Evolutionary conservation across 371 early-diverging fungal genomes (phyloP), one percentile per base, ranked within the genome.

Genomic region (Mortierella sp.): DNA sequence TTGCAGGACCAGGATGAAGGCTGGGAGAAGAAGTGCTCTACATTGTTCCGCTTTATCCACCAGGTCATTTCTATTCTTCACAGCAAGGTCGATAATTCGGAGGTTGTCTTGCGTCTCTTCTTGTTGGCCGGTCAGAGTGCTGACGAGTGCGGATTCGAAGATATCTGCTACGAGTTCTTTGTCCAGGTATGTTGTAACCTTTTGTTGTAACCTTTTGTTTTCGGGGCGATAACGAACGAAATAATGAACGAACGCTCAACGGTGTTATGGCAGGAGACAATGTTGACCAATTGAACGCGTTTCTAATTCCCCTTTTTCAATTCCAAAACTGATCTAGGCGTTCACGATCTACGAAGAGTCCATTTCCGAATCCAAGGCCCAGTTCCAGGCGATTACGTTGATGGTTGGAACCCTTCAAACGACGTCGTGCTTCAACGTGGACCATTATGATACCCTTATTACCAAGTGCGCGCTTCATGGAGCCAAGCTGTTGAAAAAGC

Each of bases 331-430:
- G 95, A 81, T 90, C 93, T 79, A 97, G 90, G 98, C 98, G 13
- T 94, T 98, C 69, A 95, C 96, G 1, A 91, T 97, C 51, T 98
- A 97, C 87, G 98, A 98, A 87, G 97, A 98, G 82, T 91, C 93
- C 50, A 94, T 98, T 57, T 95, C 95, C 48, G 97, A 97, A 73
- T 96, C 96, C 54, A 91, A 93, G 75, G 94, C 94, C 5, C 98
- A 98, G 87, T 94, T 93, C 87, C 93, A 94, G 73, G 96, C 96
- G 28, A 93, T 98, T 69, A 92, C 92, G 10, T 91, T 93, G 48
- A 93, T 98, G 74, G 93, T 96, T 73, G 95, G 95, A 50, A 93
- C 96, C 10, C 90, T 98, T 51, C 94, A 94, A 77, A 91, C 93
- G 1, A 94, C 94, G 48, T 90, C 92, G 8, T 93, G 94, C 44